phyloP scores from a whole-genome alignment of 2,329 filamentous ascomycete species.

The Pseudogymnoascus sp. region DNA sequence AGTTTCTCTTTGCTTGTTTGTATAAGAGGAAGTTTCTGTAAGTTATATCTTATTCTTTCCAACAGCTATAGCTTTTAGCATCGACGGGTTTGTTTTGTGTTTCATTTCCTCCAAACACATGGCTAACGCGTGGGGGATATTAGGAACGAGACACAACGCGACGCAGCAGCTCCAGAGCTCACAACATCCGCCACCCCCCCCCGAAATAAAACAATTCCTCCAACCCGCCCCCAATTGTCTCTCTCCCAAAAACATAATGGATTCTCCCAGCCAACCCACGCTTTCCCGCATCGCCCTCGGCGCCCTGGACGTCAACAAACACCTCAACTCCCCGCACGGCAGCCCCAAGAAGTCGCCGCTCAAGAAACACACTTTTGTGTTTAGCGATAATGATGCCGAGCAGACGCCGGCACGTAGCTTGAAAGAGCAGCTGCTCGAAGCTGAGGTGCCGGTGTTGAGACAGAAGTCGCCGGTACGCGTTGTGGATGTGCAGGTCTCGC shows the following conservation, averaged over 20 bases:
- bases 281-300: constrained; percentile 8
- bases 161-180: not conserved
- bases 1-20: not conserved
- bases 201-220: not conserved
- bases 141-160: constrained; percentile 1
- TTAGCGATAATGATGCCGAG: not conserved
- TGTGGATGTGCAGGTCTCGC: not conserved
- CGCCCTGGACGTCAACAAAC: constrained; percentile 8
- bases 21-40: not conserved
- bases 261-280: not conserved
- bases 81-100: not conserved
- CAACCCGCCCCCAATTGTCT: not conserved
- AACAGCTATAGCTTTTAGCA: not conserved
- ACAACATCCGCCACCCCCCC: not conserved
- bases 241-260: not conserved
- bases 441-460: not conserved
- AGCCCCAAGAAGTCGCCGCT: not conserved
- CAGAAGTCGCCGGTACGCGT: not conserved
- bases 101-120: not conserved
- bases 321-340: constrained; percentile 4
- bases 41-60: not conserved
- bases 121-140: not conserved
- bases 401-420: not conserved
- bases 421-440: not conserved
- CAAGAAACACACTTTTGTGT: not conserved